A percentile compares a stretch with the other conserved stretches of the same genome.
Evolutionary conservation across 2,329 filamentous ascomycete species (phyloP).

Genomic region (Penicillium digitatum): DNA sequence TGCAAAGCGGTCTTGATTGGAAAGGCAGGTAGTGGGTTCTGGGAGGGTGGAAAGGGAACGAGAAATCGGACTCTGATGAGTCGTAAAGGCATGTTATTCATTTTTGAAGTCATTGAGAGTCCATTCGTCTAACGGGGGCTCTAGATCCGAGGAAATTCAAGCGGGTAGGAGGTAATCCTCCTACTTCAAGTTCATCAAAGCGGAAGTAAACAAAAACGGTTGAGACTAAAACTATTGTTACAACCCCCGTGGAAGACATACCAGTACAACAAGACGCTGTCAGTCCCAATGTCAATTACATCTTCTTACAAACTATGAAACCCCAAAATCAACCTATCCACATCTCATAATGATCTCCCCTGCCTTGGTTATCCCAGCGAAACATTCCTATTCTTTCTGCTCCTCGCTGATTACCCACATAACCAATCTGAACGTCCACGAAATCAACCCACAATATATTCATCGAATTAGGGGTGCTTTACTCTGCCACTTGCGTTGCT

Average conservation of each 20-base stretch:
- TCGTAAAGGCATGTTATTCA: conserved; percentile 51
- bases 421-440: no score
- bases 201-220: conserved; percentile 24
- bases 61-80: conserved; percentile 68
- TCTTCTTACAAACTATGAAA: not conserved
- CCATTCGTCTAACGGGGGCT: conserved; percentile 2
- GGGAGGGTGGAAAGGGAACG: conserved; percentile 84
- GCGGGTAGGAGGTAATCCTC: conserved; percentile 49
- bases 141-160: conserved; percentile 68
- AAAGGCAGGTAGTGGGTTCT: conserved; percentile 66
- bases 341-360: not conserved
- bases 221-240: not conserved
- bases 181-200: conserved; percentile 30
- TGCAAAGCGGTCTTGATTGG: conserved; percentile 69
- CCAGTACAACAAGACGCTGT: no score
- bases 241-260: no score
- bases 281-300: not conserved
- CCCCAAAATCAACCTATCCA: not conserved
- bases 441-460: not conserved
- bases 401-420: not conserved
- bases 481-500: not conserved
- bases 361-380: not conserved
- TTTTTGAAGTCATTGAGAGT: not conserved
- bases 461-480: accelerated
- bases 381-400: not conserved